Conservation (phyloP, 2,329 filamentous ascomycete species). For the Truncatella angustata region DNA sequence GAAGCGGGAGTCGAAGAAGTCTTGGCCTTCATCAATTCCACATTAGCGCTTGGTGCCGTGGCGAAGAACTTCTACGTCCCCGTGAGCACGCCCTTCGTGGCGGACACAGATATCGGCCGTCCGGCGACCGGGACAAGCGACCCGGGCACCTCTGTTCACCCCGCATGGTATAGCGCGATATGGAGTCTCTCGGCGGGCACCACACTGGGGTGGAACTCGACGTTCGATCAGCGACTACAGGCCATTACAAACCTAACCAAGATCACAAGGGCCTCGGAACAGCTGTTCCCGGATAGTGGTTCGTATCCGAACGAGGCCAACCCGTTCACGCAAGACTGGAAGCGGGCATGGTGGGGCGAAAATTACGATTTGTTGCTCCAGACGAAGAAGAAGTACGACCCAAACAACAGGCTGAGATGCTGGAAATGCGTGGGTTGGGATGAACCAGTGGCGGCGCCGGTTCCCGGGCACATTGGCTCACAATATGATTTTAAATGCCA, state of each 20-base stretch:
- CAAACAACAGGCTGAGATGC: constrained; percentile 27
- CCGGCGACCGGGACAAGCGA: not conserved
- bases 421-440: constrained; percentile 23
- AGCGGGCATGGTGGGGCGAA: constrained; percentile 31
- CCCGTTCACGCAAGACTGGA: constrained; percentile 31
- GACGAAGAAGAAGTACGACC: constrained; percentile 32
- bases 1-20: constrained; percentile 17
- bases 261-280: constrained; percentile 14
- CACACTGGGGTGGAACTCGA: constrained; percentile 16
- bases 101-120: not conserved
- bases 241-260: constrained; percentile 15
- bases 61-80: constrained; percentile 19
- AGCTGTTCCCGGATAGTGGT: constrained; percentile 25
- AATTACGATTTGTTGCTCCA: constrained; percentile 29
- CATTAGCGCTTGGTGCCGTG: constrained; percentile 12
- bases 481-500: not conserved
- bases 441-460: constrained; percentile 13
- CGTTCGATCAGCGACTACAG: constrained; percentile 17
- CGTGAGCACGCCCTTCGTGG: constrained; percentile 18
- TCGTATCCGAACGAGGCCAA: constrained; percentile 40
- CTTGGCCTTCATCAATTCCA: constrained; percentile 11
- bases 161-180: constrained; percentile 20
- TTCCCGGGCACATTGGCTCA: constrained; percentile 13
- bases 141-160: constrained; percentile 16
- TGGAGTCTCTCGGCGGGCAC: constrained; percentile 16